phyloP scores from a whole-genome alignment of 2,329 filamentous ascomycete genomes.

The Meredithiella fracta region DNA sequence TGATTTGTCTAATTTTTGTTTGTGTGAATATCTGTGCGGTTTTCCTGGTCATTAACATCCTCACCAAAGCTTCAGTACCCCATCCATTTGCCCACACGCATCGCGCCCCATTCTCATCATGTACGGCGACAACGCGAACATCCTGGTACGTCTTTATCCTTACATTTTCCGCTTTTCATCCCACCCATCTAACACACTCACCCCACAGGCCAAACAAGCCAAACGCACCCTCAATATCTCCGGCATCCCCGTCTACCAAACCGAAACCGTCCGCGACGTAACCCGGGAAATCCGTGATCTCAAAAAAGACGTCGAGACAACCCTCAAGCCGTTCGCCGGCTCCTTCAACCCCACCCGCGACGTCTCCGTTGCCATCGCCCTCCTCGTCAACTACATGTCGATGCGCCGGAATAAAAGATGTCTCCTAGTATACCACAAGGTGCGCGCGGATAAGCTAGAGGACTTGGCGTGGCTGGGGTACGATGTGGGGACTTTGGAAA shows the following conservation, averaged over 20 bases:
- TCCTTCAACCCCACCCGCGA: constrained; percentile 74
- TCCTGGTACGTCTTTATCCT: constrained; percentile 11
- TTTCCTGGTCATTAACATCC: too few species aligned
- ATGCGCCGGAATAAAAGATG: constrained; percentile 96
- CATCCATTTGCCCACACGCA: neutral
- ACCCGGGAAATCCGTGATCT: constrained; percentile 87
- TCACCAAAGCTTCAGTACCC: too few species aligned
- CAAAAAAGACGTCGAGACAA: constrained; percentile 63
- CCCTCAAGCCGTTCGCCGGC: constrained; percentile 68
- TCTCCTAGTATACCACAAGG: constrained; percentile 82
- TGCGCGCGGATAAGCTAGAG: constrained; percentile 78
- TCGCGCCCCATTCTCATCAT: constrained; percentile 1
- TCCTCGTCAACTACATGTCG: constrained; percentile 84
- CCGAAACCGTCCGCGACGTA: constrained; percentile 73
- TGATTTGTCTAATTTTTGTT: too few species aligned
- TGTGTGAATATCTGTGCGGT: too few species aligned
- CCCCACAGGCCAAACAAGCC: constrained; percentile 68
- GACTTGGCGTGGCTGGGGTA: constrained; percentile 83
- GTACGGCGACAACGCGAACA: constrained; percentile 16
- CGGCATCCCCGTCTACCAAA: constrained; percentile 80
- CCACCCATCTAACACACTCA: neutral
- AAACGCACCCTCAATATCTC: constrained; percentile 80
- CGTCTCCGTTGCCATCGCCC: constrained; percentile 67
- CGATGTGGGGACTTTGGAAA: constrained; percentile 56
- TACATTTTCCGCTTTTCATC: neutral